Base-by-base conservation (phyloP, 208 protist genomes). In the Vickermania ingenoplastis region DNA sequence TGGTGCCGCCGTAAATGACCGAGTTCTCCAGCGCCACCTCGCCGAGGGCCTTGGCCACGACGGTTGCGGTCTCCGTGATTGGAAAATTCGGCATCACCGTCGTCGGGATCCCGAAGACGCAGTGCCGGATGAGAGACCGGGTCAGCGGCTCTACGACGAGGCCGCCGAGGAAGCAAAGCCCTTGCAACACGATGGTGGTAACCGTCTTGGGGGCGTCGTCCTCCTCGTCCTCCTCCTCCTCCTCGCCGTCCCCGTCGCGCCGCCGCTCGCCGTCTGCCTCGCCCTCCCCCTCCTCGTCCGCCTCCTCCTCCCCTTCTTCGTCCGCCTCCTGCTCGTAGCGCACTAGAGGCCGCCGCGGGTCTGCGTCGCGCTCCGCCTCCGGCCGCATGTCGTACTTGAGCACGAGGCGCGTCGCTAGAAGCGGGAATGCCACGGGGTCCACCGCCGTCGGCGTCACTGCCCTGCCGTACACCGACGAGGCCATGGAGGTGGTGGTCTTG, bases 131-230 rank as follows among this genome's bases (percentile, higher is more conserved):
- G 3, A 61, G 64, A n/a, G 69, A 71, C 49, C 80, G 70, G 17
- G 69, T 86, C 30, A 93, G 73, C 11, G 86, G 60, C 51, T 81
- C 75, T 22, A 89, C 67, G 7, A 45, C 62, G 13, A 79, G 52
- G 5, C 86, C 86, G 21, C 54, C 73, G 25, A 77, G 64, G n/a
- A 85, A 66, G 41, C 75, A 86, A 21, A 89, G 59, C 50, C 86
- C 86, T 11, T 81, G 67, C 1, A 92, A 52, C 24, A 56, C 73
- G 29, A 81, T 29, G 54, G 56, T 60, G 24, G 45, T 31, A 27
- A 22, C 41, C 31, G 36, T 53, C 65, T 49, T 63, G 13, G 61
- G 41, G 36, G 36, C 36, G 51, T 79, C 69, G n/a, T n/a, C n/a
- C n/a, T n/a, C n/a, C n/a, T n/a, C n/a, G n/a, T n/a, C n/a, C n/a